Evolutionary conservation across 2,329 filamentous ascomycete species (phyloP), one percentile per base, ranked within the genome.

Genomic region (Diaporthe helianthi): DNA sequence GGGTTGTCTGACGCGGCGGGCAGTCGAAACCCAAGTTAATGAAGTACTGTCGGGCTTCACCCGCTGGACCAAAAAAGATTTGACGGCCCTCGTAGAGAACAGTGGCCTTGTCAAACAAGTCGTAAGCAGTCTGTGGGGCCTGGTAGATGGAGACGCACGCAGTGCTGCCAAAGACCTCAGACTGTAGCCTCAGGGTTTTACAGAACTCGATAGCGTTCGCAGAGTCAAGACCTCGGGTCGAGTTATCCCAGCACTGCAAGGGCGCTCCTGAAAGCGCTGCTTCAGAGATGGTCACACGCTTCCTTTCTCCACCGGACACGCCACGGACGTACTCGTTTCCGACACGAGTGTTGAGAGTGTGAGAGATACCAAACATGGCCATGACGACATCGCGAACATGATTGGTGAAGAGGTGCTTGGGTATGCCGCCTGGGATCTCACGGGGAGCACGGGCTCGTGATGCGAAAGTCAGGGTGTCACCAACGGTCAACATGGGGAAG

Each of bases 401-500:
- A 73, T 85, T 82, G 36, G 89, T 85, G 71, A 88, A 92, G 10
- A 82, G 80, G 64, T 82, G 78, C 71, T 81, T 82, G 72, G 82
- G 81, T 15, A 91, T 82, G 47, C 89, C 89, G 9, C 84, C 81
- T 5, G 90, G 90, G 2, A 90, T 83, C 38, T 85, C 75, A 51
- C 87, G 86, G 2, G 91, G 90, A 61, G 90, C 87, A 68, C 91
- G 86, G 7, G 92, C 91, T 22, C 87, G 84, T 4, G 92, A 92
- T 22, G 92, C 92, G 72, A 95, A 95, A 67, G 88, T 90, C 55
- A 95, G 84, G 1, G 93, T 96, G 75, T 95, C 91, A 64, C 92
- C 92, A 52, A 95, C 92, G 1, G 87, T 90, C 74, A 96, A 80
- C 80, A 90, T 87, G 15, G 92, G 91, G 76, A 94, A 94, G 79